Evolutionary conservation across 257 asterid species (phyloP), one percentile per base, ranked within the genome.

Genomic region (Solanum rostratum): DNA sequence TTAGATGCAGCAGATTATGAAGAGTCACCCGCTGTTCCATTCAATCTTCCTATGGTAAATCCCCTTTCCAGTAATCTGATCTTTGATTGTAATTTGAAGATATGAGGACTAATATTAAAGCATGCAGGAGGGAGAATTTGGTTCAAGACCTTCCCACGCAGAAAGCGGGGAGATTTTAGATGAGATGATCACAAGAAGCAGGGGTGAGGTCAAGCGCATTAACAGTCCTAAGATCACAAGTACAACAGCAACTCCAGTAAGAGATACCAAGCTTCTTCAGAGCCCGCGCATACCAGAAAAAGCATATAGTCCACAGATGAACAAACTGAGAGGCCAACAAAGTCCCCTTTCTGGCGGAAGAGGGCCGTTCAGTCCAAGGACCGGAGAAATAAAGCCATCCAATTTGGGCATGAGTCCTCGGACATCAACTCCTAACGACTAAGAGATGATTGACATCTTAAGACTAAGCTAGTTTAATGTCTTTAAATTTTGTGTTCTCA

Each of bases 1-100:
- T 90, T 95, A 55, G 98, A 95, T 83, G 98, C 98, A 2, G 97
- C 98, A 1, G 97, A 93, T 29, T 93, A 92, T 63, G 98, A 95
- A 91, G 98, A 95, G 85, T 92, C 97, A 0, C 93, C 93, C 0
- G 98, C 97, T 1, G 82, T 91, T 5, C 95, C 95, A 5, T 91
- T 92, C 90, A 82, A 89, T 85, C 89, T 91, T 55, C 90, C 93
- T 52, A 79, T 41, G 88, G 96, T 92, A 87, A 73, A 41, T 86
- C 50, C 46, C 62, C 39, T 41, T 6, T 30, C 37, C 33, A 5
- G 80, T 22, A 18, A 29, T 6, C 53, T 86, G 14, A 8, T 46
- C 9, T 76, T 24, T 27, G 16, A 49, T 74, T 70, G 41, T 22
- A 74, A 27, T 59, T 27, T 39, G 29, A 57, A 30, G n/a, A 57